Conservation (phyloP, 129 eudicot genomes). For the Artemisia tridentata region DNA sequence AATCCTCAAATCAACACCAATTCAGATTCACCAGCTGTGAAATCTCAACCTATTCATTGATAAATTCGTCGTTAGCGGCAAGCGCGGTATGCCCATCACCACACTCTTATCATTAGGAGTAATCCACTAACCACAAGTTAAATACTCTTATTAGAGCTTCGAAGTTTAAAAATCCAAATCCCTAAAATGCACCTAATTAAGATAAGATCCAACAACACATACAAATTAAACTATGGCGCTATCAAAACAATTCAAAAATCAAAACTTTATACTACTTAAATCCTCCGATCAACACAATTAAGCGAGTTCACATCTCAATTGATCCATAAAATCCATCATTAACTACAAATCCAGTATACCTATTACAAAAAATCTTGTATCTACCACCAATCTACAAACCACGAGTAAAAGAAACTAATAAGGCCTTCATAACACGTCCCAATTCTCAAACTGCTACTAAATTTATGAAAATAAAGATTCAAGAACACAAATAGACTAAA, state of each 20-base stretch:
- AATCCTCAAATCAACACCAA: background rate
- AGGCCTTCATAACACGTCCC: background rate
- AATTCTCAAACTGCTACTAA: no score
- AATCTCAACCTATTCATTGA: no score
- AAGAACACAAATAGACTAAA: no score
- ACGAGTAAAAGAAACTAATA: no score
- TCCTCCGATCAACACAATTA: constrained; percentile 15
- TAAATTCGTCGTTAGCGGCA: no score
- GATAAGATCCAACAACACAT: background rate
- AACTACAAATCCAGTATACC: constrained; percentile 11
- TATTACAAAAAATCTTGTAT: constrained; percentile 4
- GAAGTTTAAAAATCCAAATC: background rate
- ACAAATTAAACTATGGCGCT: background rate
- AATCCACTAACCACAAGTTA: background rate
- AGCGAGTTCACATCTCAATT: constrained; percentile 10
- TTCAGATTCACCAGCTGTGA: background rate
- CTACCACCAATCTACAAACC: no score
- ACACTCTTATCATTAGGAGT: background rate
- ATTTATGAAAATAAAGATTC: no score
- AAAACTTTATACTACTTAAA: background rate
- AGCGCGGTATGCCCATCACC: no score
- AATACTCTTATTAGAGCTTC: constrained; percentile 15
- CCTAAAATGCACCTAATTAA: background rate
- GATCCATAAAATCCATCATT: constrained; percentile 17
- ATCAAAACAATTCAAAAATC: constrained; percentile 1